Evolutionary conservation across 2,329 filamentous ascomycete species (phyloP).

Genomic region (Aspergillus sp.): DNA sequence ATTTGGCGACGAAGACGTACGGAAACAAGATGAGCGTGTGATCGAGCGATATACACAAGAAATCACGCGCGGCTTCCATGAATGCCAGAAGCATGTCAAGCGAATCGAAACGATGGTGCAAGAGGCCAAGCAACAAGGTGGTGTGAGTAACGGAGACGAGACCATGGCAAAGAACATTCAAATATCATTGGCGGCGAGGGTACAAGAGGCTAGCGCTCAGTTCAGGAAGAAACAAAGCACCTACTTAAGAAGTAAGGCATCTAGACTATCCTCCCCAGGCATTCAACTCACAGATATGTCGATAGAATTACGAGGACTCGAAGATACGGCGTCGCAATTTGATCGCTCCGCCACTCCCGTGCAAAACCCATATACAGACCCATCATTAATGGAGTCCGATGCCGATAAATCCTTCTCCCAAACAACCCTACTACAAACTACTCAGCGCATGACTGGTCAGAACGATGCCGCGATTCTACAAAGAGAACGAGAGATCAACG

Average conservation of each 20-base stretch:
- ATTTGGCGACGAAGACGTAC: slow-evolving; percentile 92
- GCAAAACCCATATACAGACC: slow-evolving; percentile 72
- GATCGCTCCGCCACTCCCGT: slow-evolving; percentile 51
- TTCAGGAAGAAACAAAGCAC: slow-evolving; percentile 98
- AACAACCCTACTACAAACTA: slow-evolving; percentile 78
- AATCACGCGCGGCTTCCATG: slow-evolving; percentile 85
- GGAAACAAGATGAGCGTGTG: slow-evolving; percentile 80
- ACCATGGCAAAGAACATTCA: slow-evolving; percentile 96
- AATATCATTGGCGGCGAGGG: slow-evolving; percentile 80
- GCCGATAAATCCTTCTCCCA: slow-evolving; percentile 91
- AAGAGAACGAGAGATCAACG: slow-evolving; percentile 93
- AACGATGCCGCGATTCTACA: slow-evolving; percentile 86
- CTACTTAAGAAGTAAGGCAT: slow-evolving; percentile 79
- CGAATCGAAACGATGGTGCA: slow-evolving; percentile 82
- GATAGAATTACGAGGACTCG: slow-evolving; percentile 71
- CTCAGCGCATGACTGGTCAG: slow-evolving; percentile 55
- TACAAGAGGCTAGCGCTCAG: slow-evolving; percentile 86
- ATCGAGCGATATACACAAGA: slow-evolving; percentile 89
- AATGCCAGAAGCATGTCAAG: slow-evolving; percentile 86
- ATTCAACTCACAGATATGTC: slow-evolving; percentile 11
- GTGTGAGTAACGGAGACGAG: slow-evolving; percentile 79
- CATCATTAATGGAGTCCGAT: slow-evolving; percentile 88
- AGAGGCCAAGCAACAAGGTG: slow-evolving; percentile 69
- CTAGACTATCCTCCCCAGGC: neutral
- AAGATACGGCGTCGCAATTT: slow-evolving; percentile 58